A percentile compares a stretch with the other conserved stretches of the same genome.
Conservation (phyloP, 2,329 filamentous ascomycete genomes). For the Juglanconis juglandina region DNA sequence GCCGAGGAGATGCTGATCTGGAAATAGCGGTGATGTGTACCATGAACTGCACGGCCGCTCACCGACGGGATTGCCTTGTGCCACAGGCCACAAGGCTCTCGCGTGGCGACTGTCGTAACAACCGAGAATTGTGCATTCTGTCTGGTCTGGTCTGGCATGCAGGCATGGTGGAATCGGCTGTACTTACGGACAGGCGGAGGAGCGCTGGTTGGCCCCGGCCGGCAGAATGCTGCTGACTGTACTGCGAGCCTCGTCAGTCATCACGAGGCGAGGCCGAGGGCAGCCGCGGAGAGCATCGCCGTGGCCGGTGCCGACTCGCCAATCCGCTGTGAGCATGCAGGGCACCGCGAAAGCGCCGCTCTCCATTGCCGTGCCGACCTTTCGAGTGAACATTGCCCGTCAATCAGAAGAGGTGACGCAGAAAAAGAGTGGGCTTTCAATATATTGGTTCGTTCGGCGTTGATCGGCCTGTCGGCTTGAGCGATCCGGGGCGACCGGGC, state of each 20-base stretch:
- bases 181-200: neutral
- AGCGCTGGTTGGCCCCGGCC: neutral
- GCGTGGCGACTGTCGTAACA: neutral
- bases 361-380: slow-evolving; percentile 9
- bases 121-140: slow-evolving; percentile 9
- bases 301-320: neutral
- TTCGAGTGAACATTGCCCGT: neutral
- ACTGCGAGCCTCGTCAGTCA: neutral
- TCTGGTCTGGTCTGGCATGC: too few species aligned
- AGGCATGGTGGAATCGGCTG: too few species aligned
- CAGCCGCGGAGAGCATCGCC: neutral
- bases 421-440: slow-evolving; percentile 1
- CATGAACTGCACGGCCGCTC: neutral
- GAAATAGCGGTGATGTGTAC: slow-evolving; percentile 3
- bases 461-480: slow-evolving; percentile 1
- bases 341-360: slow-evolving; percentile 14
- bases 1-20: neutral
- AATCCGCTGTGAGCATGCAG: neutral
- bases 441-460: slow-evolving; percentile 8
- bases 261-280: neutral
- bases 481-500: neutral
- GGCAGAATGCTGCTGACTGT: neutral
- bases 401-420: slow-evolving; percentile 9
- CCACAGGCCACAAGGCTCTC: neutral
- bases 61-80: slow-evolving; percentile 16